These are phyloP conservation scores for Aspergillus sp. DNA, from an alignment of 2,329 filamentous ascomycete genomes.

Conservation along the genomic window DNA sequence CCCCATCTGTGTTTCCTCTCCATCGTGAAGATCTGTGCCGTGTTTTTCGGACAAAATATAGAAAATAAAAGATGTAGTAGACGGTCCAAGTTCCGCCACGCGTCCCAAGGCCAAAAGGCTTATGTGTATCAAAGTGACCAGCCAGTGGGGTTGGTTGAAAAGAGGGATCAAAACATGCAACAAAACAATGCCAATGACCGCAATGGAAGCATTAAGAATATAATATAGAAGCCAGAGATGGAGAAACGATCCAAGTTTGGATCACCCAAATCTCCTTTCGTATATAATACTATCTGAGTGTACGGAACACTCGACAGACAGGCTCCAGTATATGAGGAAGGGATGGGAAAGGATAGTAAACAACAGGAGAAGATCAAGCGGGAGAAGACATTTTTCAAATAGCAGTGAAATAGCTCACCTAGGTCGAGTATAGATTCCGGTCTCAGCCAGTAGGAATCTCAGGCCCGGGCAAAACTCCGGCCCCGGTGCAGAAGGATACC, in stretches of 20 bases:
- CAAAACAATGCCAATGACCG: background rate
- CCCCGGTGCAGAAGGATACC: constrained; percentile 16
- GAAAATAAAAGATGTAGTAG: background rate
- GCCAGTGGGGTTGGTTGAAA: background rate
- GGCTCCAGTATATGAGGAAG: background rate
- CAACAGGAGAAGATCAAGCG: background rate
- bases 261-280: background rate
- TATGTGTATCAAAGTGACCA: background rate
- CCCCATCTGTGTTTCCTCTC: constrained; percentile 25
- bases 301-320: background rate
- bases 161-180: background rate
- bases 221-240: background rate
- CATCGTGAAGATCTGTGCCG: constrained; percentile 22
- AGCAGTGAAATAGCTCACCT: constrained; percentile 18
- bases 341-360: background rate
- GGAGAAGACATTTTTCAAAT: constrained; percentile 10
- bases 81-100: background rate
- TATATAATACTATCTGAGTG: background rate
- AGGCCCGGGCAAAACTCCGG: constrained; percentile 15
- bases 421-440: constrained; percentile 20
- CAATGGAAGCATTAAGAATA: background rate
- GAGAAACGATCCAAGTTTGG: background rate
- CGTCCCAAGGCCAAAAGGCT: background rate
- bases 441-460: constrained; percentile 18
- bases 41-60: background rate